Evolutionary conservation across 208 protist species (phyloP).

Genomic region (Zelonia costaricensis): DNA sequence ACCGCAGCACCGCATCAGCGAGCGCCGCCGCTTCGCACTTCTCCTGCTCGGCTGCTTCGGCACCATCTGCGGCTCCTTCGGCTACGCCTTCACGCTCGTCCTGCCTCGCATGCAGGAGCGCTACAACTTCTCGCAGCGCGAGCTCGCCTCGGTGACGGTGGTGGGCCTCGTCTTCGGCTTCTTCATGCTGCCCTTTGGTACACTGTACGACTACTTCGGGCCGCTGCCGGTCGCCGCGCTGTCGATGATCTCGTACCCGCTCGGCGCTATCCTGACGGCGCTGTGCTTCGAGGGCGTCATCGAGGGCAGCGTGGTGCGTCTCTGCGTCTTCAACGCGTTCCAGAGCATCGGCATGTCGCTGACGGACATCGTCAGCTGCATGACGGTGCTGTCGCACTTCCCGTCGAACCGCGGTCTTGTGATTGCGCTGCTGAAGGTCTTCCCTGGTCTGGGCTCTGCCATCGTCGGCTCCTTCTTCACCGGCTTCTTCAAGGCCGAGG

Average conservation of each 20-base stretch:
- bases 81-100: slow-evolving; percentile 66
- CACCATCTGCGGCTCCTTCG: slow-evolving; percentile 45
- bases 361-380: too few species aligned
- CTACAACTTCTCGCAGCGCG: slow-evolving; percentile 39
- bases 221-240: slow-evolving; percentile 37
- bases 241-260: slow-evolving; percentile 24
- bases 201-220: slow-evolving; percentile 58
- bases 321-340: too few species aligned
- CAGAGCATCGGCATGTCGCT: too few species aligned
- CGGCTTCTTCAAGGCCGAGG: slow-evolving; percentile 38
- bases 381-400: too few species aligned
- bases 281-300: slow-evolving; percentile 56
- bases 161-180: slow-evolving; percentile 42
- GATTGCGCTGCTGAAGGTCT: slow-evolving; percentile 49
- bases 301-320: too few species aligned
- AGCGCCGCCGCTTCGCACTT: slow-evolving; percentile 40
- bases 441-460: slow-evolving; percentile 48
- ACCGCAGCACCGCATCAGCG: slow-evolving; percentile 34
- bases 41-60: slow-evolving; percentile 38
- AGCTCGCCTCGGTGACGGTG: slow-evolving; percentile 58
- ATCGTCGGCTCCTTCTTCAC: slow-evolving; percentile 42
- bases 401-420: too few species aligned
- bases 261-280: slow-evolving; percentile 46
- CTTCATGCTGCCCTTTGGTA: slow-evolving; percentile 49
- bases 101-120: slow-evolving; percentile 32